A percentile compares a stretch with the other conserved stretches of the same genome.
Conservation (phyloP, 345 rosid genomes). For the Eucalyptus tenuipes region DNA sequence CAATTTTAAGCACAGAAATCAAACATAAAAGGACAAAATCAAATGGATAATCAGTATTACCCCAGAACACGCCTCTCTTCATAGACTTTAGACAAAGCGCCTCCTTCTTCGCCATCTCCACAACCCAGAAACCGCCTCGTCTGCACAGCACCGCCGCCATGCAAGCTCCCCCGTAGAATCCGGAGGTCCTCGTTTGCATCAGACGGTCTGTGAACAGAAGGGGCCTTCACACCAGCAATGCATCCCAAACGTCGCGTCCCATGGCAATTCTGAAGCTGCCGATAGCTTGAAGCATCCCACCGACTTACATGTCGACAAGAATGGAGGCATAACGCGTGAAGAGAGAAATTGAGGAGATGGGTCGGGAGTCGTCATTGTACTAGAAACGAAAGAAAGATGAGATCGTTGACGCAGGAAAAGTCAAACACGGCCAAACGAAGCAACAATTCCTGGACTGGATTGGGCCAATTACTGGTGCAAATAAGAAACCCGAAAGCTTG, state of each 20-base stretch:
- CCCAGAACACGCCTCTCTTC: constrained; percentile 79
- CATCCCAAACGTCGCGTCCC: constrained; percentile 20
- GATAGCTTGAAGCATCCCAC: constrained; percentile 1
- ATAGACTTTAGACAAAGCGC: constrained; percentile 66
- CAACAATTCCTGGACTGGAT: background rate
- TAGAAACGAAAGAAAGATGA: background rate
- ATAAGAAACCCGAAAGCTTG: background rate
- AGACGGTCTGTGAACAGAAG: constrained; percentile 1
- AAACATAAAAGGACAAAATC: background rate
- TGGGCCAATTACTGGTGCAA: background rate
- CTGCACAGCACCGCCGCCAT: constrained; percentile 7
- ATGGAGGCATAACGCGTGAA: constrained; percentile 35
- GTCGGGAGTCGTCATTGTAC: background rate
- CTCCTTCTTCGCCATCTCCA: constrained; percentile 88
- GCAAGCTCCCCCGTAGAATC: background rate
- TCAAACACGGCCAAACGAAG: background rate
- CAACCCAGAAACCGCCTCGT: constrained; percentile 79
- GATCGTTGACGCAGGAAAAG: background rate
- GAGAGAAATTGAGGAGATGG: background rate
- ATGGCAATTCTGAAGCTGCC: constrained; percentile 4
- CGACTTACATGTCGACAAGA: constrained; percentile 32
- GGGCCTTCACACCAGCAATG: constrained; percentile 17
- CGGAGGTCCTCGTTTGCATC: constrained; percentile 2
- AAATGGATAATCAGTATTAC: constrained; percentile 16
- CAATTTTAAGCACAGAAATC: background rate